These are phyloP conservation scores for Russula emetica DNA, from an alignment of 768 basidiomycete genomes.

Conservation along the genomic window DNA sequence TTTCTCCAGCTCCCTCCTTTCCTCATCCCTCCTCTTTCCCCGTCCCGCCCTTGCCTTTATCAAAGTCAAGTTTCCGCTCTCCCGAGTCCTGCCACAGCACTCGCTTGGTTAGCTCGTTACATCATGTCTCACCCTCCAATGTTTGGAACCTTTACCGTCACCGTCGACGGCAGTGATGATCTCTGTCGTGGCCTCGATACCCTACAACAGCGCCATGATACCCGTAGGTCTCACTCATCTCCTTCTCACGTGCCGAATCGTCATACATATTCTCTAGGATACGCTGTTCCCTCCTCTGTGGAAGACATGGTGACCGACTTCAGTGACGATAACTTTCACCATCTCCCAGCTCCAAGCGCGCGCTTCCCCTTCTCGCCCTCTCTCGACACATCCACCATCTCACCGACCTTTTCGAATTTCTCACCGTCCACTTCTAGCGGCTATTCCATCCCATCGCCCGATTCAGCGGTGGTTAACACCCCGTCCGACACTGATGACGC, in stretches of 20 bases:
- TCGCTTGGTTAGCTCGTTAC: background rate
- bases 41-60: background rate
- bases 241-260: background rate
- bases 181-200: constrained; percentile 13
- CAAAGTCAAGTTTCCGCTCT: background rate
- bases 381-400: constrained; percentile 25
- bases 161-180: constrained; percentile 13
- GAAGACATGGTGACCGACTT: constrained; percentile 18
- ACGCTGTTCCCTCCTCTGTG: background rate
- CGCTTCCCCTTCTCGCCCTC: constrained; percentile 15
- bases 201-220: constrained; percentile 9
- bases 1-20: constrained; percentile 1
- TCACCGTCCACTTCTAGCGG: constrained; percentile 27
- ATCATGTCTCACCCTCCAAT: constrained; percentile 22
- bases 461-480: constrained; percentile 4
- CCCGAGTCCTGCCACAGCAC: background rate
- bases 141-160: constrained; percentile 22
- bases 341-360: constrained; percentile 21
- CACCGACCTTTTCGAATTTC: constrained; percentile 25
- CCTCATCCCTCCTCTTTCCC: constrained; percentile 12
- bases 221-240: background rate
- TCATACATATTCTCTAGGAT: background rate
- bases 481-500: constrained; percentile 30
- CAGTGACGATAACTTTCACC: constrained; percentile 14
- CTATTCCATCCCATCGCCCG: constrained; percentile 22